Percentiles rank a stretch among this genome's conserved stretches.
Evolutionary conservation across 73 alveolate genomes (phyloP).

Genomic region (Stentor roeselii): DNA sequence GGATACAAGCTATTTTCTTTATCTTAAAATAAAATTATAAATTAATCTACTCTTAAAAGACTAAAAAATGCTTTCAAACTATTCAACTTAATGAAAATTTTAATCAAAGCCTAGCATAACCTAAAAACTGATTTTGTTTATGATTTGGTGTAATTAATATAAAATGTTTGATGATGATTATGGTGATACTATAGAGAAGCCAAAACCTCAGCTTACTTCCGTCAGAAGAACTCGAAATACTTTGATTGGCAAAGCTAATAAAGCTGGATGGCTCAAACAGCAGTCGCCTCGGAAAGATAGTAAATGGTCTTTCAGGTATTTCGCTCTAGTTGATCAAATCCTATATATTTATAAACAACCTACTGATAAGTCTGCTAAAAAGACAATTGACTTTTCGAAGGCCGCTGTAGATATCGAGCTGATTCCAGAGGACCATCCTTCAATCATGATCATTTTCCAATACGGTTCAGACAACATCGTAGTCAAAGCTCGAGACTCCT

Average conservation of each 20-base stretch:
- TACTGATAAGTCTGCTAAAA: not conserved
- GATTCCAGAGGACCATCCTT: not conserved
- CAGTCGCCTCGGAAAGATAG: not conserved
- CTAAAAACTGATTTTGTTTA: no score
- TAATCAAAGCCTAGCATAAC: no score
- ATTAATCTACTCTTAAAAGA: no score
- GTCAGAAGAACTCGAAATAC: not conserved
- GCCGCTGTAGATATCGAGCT: constrained; percentile 5
- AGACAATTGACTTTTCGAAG: not conserved
- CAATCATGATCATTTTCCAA: not conserved
- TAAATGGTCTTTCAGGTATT: not conserved
- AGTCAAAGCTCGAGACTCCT: not conserved
- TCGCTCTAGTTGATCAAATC: not conserved
- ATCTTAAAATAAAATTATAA: no score
- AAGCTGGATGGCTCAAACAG: constrained; percentile 3
- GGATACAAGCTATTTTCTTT: no score
- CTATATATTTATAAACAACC: not conserved
- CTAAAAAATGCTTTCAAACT: no score
- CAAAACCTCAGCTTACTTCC: not conserved
- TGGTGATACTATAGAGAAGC: not conserved
- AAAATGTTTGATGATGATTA: not conserved
- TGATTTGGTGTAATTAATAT: no score
- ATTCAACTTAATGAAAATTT: no score
- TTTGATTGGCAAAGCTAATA: not conserved
- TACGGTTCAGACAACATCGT: not conserved